phyloP scores from a whole-genome alignment of 345 rosid species.

The Pistacia vera region DNA sequence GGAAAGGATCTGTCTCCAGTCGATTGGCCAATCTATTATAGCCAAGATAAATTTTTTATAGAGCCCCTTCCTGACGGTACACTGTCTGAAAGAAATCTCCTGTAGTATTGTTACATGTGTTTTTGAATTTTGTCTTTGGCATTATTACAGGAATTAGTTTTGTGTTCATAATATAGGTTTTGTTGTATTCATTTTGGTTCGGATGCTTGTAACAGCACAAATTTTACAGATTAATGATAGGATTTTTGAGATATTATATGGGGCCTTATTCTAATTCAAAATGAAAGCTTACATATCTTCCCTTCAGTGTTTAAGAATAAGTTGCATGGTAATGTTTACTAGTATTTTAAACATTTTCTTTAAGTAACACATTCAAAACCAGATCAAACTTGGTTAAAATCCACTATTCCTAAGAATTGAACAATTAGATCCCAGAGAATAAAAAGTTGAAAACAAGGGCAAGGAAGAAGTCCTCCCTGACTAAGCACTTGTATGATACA shows the following conservation, averaged over 20 bases:
- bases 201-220: constrained; percentile 31
- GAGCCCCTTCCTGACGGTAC: not conserved
- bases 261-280: not conserved
- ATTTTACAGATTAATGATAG: constrained; percentile 11
- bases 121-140: constrained; percentile 14
- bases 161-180: constrained; percentile 12
- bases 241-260: not conserved
- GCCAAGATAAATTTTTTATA: constrained; percentile 6
- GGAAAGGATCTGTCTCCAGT: constrained; percentile 61
- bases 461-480: not conserved
- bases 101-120: constrained; percentile 8
- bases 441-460: not conserved
- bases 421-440: not conserved
- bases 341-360: not conserved
- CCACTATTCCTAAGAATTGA: not conserved
- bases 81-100: constrained; percentile 8
- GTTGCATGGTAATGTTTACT: not conserved
- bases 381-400: not conserved
- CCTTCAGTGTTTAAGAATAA: not conserved
- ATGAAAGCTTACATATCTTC: not conserved
- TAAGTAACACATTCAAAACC: too few relatives aligned
- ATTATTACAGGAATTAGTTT: constrained; percentile 16
- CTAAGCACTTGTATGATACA: constrained; percentile 7
- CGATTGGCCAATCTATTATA: constrained; percentile 52
- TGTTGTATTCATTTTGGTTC: constrained; percentile 7